Conservation (phyloP, 441 rosid species). For the Flueggea neowawraea region DNA sequence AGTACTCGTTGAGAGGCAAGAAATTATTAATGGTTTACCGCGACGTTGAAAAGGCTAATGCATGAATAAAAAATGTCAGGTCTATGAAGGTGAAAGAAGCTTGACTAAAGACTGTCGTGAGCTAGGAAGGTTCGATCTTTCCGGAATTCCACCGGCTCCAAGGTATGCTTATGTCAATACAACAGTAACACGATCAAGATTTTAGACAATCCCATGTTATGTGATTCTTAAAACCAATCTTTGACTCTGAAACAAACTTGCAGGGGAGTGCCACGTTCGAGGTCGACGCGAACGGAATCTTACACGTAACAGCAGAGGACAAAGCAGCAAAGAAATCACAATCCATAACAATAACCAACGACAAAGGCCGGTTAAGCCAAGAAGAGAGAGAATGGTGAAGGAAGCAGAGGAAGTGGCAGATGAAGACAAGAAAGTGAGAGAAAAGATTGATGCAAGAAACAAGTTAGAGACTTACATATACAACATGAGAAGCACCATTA, state of each 20-base stretch:
- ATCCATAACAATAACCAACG: conserved; percentile 45
- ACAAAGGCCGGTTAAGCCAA: conserved; percentile 47
- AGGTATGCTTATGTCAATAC: conserved; percentile 20
- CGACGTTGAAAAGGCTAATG: too few species aligned
- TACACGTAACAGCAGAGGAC: conserved; percentile 55
- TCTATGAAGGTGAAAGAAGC: conserved; percentile 55
- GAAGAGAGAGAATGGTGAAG: conserved; percentile 53
- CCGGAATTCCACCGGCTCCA: conserved; percentile 61
- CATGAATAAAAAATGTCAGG: conserved; percentile 20
- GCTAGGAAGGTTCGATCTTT: conserved; percentile 54
- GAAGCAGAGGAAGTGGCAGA: conserved; percentile 60
- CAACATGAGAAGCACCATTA: conserved; percentile 42
- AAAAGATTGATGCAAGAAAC: conserved; percentile 52
- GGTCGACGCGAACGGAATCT: conserved; percentile 51
- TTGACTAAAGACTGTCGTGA: conserved; percentile 51
- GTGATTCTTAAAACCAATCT: too few species aligned
- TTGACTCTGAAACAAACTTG: too few species aligned
- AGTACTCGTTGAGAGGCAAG: too few species aligned
- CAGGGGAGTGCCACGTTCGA: conserved; percentile 69
- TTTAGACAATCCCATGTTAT: too few species aligned
- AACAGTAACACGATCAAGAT: too few species aligned
- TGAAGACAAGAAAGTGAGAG: conserved; percentile 43
- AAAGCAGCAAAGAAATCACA: conserved; percentile 44
- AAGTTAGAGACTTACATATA: conserved; percentile 47
- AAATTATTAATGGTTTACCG: too few species aligned